A percentile compares a stretch with the other conserved stretches of the same genome.
Evolutionary conservation across 1,284 basidiomycete genomes (phyloP).

Genomic region (Chalciporus sp.): DNA sequence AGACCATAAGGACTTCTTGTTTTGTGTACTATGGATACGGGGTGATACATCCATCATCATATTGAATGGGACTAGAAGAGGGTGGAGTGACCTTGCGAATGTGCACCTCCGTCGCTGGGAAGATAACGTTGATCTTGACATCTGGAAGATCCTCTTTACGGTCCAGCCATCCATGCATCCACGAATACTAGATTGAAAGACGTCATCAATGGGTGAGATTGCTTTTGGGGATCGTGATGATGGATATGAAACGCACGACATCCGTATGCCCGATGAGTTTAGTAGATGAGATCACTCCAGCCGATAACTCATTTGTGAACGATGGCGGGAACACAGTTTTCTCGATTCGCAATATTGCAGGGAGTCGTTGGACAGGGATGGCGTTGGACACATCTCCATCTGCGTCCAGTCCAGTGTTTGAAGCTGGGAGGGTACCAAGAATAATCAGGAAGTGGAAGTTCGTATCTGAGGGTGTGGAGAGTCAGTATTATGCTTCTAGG

Average conservation of each 20-base stretch:
- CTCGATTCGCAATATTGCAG: constrained; percentile 63
- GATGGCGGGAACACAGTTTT: constrained; percentile 51
- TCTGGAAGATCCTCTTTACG: constrained; percentile 39
- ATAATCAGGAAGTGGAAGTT: constrained; percentile 28
- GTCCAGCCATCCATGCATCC: constrained; percentile 46
- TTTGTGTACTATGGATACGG: constrained; percentile 65
- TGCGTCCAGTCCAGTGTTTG: not conserved
- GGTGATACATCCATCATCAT: not conserved
- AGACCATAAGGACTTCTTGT: constrained; percentile 74
- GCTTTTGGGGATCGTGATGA: too few species aligned
- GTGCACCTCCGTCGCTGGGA: constrained; percentile 82
- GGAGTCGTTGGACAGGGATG: constrained; percentile 12
- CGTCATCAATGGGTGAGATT: too few species aligned
- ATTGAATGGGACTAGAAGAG: not conserved
- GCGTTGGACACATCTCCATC: not conserved
- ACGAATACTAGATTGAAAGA: constrained; percentile 38
- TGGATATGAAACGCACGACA: constrained; percentile 39
- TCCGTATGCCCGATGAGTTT: constrained; percentile 47
- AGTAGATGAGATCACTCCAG: constrained; percentile 33
- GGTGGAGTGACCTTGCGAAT: constrained; percentile 60
- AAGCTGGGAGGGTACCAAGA: constrained; percentile 32
- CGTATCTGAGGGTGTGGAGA: constrained; percentile 18
- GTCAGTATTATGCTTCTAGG: not conserved
- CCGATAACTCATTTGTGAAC: constrained; percentile 25
- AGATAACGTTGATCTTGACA: constrained; percentile 73